Conservation (phyloP, 129 eudicot genomes). For the Daucus carota region DH1_v3.0 NC_030389.2:38367001-38367500, state of each 20-base stretch:
- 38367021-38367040: background rate
- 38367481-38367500: slow-evolving; percentile 42
- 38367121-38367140: background rate
- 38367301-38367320: too few species aligned
- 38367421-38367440: slow-evolving; percentile 34
- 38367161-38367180: background rate
- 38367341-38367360: too few species aligned
- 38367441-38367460: slow-evolving; percentile 43
- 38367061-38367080: too few species aligned
- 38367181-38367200: background rate
- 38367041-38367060: background rate
- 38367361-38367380: background rate
- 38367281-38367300: too few species aligned
- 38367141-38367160: background rate
- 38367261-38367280: too few species aligned
- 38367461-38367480: slow-evolving; percentile 28
- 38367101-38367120: too few species aligned
- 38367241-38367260: slow-evolving; percentile 22
- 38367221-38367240: slow-evolving; percentile 33
- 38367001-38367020: slow-evolving; percentile 12
- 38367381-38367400: slow-evolving; percentile 10
- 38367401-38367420: slow-evolving; percentile 39
- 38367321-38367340: too few species aligned
- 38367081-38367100: too few species aligned
- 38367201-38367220: slow-evolving; percentile 41